Evolutionary conservation across 1,284 basidiomycete genomes (phyloP).

Genomic region (Moesziomyces globuligerus): DNA sequence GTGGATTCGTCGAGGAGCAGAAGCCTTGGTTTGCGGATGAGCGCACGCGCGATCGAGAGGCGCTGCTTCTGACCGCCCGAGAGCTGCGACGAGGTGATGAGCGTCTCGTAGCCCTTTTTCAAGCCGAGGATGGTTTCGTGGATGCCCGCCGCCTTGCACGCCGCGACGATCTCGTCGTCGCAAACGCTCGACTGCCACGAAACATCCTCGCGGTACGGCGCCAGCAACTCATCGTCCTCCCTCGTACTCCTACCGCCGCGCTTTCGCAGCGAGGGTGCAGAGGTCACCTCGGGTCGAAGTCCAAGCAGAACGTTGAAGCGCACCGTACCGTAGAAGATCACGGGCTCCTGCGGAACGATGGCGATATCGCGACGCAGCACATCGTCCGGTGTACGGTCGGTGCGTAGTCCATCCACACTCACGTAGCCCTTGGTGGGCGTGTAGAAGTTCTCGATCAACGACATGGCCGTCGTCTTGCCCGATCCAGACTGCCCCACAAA

Average conservation of each 20-base stretch:
- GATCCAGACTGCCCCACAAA: conserved; percentile 70
- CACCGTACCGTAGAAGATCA: conserved; percentile 72
- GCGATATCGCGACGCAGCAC: conserved; percentile 53
- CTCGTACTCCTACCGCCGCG: conserved; percentile 57
- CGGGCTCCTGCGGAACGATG: conserved; percentile 58
- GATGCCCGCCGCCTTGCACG: conserved; percentile 25
- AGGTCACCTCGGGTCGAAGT: conserved; percentile 28
- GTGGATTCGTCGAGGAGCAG: conserved; percentile 63
- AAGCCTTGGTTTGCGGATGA: conserved; percentile 58
- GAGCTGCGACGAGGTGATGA: conserved; percentile 58
- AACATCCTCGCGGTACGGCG: conserved; percentile 21
- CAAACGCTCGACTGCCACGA: conserved; percentile 21
- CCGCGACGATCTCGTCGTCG: conserved; percentile 11
- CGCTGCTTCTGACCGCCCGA: conserved; percentile 63
- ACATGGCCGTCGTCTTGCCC: conserved; percentile 65
- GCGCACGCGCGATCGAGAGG: conserved; percentile 58
- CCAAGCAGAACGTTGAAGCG: conserved; percentile 41
- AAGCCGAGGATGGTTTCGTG: conserved; percentile 88
- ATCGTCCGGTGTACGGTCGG: conserved; percentile 79
- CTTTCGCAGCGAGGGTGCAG: conserved; percentile 15
- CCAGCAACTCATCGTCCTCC: conserved; percentile 32
- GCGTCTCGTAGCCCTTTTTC: conserved; percentile 83
- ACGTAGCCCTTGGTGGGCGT: conserved; percentile 78
- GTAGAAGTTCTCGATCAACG: conserved; percentile 69
- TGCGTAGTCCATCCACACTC: conserved; percentile 84